A percentile compares a stretch with the other conserved stretches of the same genome.
These are phyloP conservation scores for Phytophthora palmivora DNA, from an alignment of 352 stramenopile species.

Conservation along the genomic window DNA sequence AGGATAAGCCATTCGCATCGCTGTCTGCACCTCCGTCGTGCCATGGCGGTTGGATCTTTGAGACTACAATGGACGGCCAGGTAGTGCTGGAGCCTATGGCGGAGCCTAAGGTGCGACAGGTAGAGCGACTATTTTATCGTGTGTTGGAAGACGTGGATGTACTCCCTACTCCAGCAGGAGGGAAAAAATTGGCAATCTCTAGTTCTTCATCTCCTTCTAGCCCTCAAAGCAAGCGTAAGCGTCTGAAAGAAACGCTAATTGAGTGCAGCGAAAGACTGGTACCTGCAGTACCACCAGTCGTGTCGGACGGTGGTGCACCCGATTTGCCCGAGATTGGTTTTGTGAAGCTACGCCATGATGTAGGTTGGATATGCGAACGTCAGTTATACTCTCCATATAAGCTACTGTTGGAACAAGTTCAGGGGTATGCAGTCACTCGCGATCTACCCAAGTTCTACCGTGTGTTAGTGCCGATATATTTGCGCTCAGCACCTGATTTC, in stretches of 20 bases:
- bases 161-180: slow-evolving; percentile 56
- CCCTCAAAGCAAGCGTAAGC: slow-evolving; percentile 55
- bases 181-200: slow-evolving; percentile 8
- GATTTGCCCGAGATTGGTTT: slow-evolving; percentile 62
- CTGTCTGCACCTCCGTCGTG: slow-evolving; percentile 46
- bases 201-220: slow-evolving; percentile 30
- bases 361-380: slow-evolving; percentile 82
- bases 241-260: slow-evolving; percentile 72
- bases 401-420: slow-evolving; percentile 70
- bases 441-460: slow-evolving; percentile 82
- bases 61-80: slow-evolving; percentile 87
- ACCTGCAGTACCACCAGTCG: slow-evolving; percentile 28
- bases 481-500: slow-evolving; percentile 79
- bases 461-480: slow-evolving; percentile 67
- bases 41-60: slow-evolving; percentile 85
- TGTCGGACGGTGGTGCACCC: slow-evolving; percentile 12
- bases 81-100: slow-evolving; percentile 74
- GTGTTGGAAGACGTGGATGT: slow-evolving; percentile 76
- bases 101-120: slow-evolving; percentile 65
- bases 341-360: slow-evolving; percentile 83
- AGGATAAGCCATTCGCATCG: slow-evolving; percentile 25
- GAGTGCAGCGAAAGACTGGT: slow-evolving; percentile 85
- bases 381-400: slow-evolving; percentile 54
- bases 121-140: slow-evolving; percentile 82
- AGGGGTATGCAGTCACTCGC: slow-evolving; percentile 70